Evolutionary conservation across 257 asterid species (phyloP).

Genomic region (Solanum virginianum): DNA sequence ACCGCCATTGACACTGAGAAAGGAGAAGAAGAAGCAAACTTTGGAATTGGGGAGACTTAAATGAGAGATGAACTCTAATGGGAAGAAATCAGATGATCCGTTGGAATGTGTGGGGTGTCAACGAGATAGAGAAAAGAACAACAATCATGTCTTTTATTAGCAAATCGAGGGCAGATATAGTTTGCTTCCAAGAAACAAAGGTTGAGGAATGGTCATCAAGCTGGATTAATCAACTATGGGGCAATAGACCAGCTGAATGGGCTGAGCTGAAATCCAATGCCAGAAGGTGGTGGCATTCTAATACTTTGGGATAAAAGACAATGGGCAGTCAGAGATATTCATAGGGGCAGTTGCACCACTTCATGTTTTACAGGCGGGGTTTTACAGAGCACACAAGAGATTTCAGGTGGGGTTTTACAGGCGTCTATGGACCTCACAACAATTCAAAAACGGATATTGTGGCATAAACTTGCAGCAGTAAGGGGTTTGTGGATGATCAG

Average conservation of each 20-base stretch:
- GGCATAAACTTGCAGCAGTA: too few species aligned
- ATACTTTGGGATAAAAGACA: neutral
- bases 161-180: neutral
- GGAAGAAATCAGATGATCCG: neutral
- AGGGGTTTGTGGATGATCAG: too few species aligned
- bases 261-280: neutral
- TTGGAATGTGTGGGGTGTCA: neutral
- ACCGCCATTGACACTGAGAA: neutral
- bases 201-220: neutral
- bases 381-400: too few species aligned
- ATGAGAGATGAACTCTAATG: neutral
- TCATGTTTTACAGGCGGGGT: too few species aligned
- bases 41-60: neutral
- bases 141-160: neutral
- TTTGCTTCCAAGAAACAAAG: neutral
- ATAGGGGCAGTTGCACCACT: too few species aligned
- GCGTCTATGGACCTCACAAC: too few species aligned
- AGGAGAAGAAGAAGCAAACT: neutral
- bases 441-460: too few species aligned
- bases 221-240: neutral
- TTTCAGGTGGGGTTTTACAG: too few species aligned
- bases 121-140: neutral
- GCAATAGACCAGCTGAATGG: neutral
- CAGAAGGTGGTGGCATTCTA: neutral
- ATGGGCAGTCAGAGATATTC: too few species aligned